Evolutionary conservation across 2,329 filamentous ascomycete genomes (phyloP).

Genomic region (Hymenoscyphus linearis): DNA sequence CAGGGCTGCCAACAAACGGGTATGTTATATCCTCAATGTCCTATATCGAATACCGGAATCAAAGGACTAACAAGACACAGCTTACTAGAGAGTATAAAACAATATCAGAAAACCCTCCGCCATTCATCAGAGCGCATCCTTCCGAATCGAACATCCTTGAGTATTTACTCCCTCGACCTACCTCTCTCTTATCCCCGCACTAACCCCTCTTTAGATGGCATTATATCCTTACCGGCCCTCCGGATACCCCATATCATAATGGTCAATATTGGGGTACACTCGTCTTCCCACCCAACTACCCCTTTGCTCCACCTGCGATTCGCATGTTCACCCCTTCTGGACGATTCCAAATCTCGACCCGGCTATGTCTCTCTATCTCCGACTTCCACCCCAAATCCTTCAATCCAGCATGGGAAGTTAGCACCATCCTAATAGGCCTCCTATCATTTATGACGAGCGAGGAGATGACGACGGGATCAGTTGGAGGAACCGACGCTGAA

Average conservation of each 20-base stretch:
- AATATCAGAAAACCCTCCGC: constrained; percentile 71
- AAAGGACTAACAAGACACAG: constrained; percentile 38
- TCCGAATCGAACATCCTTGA: constrained; percentile 90
- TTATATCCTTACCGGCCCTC: constrained; percentile 91
- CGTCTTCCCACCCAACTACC: constrained; percentile 92
- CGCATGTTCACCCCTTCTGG: constrained; percentile 98
- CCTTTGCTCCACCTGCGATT: constrained; percentile 93
- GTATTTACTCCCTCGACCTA: constrained; percentile 41
- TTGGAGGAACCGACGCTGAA: constrained; percentile 72
- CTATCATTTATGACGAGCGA: constrained; percentile 98
- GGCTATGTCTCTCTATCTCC: constrained; percentile 90
- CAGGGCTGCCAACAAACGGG: constrained; percentile 65
- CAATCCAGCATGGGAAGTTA: constrained; percentile 97
- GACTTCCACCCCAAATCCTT: constrained; percentile 98
- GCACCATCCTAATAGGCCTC: constrained; percentile 89
- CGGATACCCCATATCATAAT: constrained; percentile 86
- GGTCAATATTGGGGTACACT: constrained; percentile 98
- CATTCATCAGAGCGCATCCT: constrained; percentile 83
- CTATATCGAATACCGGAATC: constrained; percentile 32
- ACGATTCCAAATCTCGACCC: constrained; percentile 86
- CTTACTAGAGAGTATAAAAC: constrained; percentile 60
- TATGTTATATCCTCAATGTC: constrained; percentile 40
- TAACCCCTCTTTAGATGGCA: constrained; percentile 61
- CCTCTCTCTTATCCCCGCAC: constrained; percentile 5
- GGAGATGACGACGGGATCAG: constrained; percentile 94